Base-by-base conservation (phyloP, 768 basidiomycete species). In the Naganishia antarctica region DNA sequence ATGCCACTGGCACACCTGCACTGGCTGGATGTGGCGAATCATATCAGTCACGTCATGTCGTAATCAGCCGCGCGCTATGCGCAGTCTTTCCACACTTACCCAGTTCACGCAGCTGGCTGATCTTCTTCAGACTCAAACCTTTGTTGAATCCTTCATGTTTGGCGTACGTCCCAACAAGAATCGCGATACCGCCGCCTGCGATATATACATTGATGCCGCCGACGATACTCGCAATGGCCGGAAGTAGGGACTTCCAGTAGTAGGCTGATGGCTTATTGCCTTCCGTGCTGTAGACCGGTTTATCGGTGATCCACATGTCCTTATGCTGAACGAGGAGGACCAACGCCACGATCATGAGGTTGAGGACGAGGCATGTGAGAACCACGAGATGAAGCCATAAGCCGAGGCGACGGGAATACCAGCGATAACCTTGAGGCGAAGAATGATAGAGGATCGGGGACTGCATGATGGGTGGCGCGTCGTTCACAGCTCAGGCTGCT, bases 321-420 rank as follows among this genome's bases (percentile, higher is more conserved):
- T 46, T 46, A 28, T 48, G 32, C n/a, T 61, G 60, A 1, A 61
- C 60, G 29, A 61, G 9, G 60, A 61, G n/a, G 43, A 48, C 60
- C 11, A 61, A 28, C 9, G 44, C 60, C 11, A 40, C 45, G 45
- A 61, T 47, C 28, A 23, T 12, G 45, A 48, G 44, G 60, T 61
- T 46, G 26, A 61, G 60, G 1, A 31, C 44, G 43, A 61, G 44
- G 45, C 44, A 31, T 9, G 47, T 18, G 13, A 46, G 31, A 45
- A 61, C 46, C 16, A 61, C 16, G 29, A 61, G 23, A 45, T 61
- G 60, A 16, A 45, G 45, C 26, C 31, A 21, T 9, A 46, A n/a
- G 23, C 31, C 46, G 18, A 45, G 44, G 4, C 60, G 60, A 18
- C 60, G 60, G 43, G 44, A 46, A 26, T 28, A 28, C 60, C 60